Conservation (phyloP, 805 yeast species). For the Debaryomyces maramus region DNA sequence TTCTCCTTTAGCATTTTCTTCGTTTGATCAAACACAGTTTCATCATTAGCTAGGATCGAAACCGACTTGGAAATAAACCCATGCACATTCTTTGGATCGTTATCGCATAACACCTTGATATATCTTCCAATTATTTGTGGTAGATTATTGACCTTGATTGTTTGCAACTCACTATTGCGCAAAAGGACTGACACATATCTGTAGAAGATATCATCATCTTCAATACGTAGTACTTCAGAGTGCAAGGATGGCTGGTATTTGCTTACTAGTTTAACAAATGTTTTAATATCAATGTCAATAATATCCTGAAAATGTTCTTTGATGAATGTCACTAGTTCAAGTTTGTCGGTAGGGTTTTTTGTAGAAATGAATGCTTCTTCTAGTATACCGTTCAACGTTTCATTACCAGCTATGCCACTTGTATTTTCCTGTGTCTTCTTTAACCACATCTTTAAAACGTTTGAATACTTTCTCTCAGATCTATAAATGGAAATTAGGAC, state of each 20-base stretch:
- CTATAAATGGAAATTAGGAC: slow-evolving; percentile 61
- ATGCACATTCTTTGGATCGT: slow-evolving; percentile 10
- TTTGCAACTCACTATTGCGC: not conserved
- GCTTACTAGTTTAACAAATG: slow-evolving; percentile 38
- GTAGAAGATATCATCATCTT: slow-evolving; percentile 14
- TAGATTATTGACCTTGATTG: not conserved
- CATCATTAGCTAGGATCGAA: slow-evolving; percentile 6
- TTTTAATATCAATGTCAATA: slow-evolving; percentile 27
- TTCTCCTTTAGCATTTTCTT: slow-evolving; percentile 20
- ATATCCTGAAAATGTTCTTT: slow-evolving; percentile 24
- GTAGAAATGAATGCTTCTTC: slow-evolving; percentile 7
- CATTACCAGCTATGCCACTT: slow-evolving; percentile 13
- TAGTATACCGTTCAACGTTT: slow-evolving; percentile 18
- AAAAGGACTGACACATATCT: not conserved
- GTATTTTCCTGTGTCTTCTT: slow-evolving; percentile 14
- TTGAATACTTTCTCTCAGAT: slow-evolving; percentile 50
- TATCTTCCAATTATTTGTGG: slow-evolving; percentile 19
- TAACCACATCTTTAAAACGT: slow-evolving; percentile 58
- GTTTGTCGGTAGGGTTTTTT: slow-evolving; percentile 14
- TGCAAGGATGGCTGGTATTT: slow-evolving; percentile 42
- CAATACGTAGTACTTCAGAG: slow-evolving; percentile 29
- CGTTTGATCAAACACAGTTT: slow-evolving; percentile 5
- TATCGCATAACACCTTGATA: slow-evolving; percentile 23
- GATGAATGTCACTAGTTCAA: slow-evolving; percentile 22
- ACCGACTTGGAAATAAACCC: slow-evolving; percentile 15